Conservation (phyloP, 2,329 filamentous ascomycete genomes). For the Cytospora paraplurivora region DNA sequence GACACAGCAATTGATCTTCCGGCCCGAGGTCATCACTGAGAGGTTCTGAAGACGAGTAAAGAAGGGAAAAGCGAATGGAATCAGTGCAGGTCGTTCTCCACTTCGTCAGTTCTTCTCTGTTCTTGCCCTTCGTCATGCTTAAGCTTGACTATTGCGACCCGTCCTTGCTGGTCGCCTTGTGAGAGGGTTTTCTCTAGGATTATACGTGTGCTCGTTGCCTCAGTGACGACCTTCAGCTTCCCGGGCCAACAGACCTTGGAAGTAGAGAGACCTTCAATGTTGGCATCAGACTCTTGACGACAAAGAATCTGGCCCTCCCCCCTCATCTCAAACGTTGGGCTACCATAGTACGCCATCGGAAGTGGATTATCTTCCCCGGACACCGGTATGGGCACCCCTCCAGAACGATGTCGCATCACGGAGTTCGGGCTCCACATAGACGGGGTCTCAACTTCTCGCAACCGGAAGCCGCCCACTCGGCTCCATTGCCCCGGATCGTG, state of each 20-base stretch:
- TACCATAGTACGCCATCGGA: background rate
- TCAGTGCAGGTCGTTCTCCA: background rate
- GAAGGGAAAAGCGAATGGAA: background rate
- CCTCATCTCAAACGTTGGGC: background rate
- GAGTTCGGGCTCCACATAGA: background rate
- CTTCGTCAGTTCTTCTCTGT: too few species aligned
- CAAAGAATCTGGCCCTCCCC: too few species aligned
- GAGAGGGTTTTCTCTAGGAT: too few species aligned
- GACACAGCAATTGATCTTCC: background rate
- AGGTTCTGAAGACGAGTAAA: background rate
- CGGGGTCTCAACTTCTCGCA: background rate
- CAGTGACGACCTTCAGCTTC: too few species aligned
- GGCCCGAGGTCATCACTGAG: background rate
- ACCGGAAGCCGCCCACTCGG: constrained; percentile 2
- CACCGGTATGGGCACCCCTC: background rate
- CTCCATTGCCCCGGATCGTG: constrained; percentile 1
- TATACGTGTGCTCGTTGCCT: too few species aligned
- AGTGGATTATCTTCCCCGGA: background rate
- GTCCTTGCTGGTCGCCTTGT: too few species aligned
- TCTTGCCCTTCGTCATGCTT: too few species aligned
- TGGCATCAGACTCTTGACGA: too few species aligned
- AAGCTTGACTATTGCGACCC: too few species aligned
- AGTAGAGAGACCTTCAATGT: too few species aligned
- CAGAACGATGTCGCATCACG: background rate
- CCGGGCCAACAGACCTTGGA: too few species aligned